Evolutionary conservation across 129 eudicot genomes (phyloP).

Genomic region (Gnaphalium uliginosum): DNA sequence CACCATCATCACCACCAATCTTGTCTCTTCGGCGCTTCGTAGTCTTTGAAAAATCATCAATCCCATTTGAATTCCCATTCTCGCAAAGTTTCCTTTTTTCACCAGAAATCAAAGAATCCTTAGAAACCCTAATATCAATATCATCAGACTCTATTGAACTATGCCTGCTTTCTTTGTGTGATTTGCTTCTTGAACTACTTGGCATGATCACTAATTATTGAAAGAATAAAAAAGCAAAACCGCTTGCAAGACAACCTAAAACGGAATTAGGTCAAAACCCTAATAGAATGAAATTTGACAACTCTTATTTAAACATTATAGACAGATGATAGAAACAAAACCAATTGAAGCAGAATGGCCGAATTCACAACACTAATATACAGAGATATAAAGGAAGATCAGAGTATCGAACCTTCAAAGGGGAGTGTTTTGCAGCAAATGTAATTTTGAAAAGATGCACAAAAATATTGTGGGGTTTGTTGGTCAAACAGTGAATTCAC

Average conservation of each 20-base stretch:
- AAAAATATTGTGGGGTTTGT: not conserved
- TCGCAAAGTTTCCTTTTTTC: conserved; percentile 58
- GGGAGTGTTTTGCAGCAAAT: not conserved
- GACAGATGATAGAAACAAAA: not conserved
- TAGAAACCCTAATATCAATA: conserved; percentile 47
- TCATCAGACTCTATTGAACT: conserved; percentile 56
- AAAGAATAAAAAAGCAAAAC: not conserved
- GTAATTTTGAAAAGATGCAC: not conserved
- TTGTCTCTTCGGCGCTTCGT: conserved; percentile 57
- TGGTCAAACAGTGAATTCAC: not conserved
- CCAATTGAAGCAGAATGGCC: not conserved
- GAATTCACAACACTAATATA: too few species aligned
- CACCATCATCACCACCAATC: conserved; percentile 43
- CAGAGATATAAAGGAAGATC: not conserved
- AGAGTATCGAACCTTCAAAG: not conserved
- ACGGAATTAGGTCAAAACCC: not conserved
- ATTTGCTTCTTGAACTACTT: conserved; percentile 75
- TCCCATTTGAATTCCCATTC: conserved; percentile 46
- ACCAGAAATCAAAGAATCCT: conserved; percentile 48
- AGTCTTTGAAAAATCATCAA: conserved; percentile 49
- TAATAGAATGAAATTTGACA: not conserved
- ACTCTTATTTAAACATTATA: not conserved
- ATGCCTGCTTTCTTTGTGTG: conserved; percentile 75
- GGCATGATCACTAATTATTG: conserved; percentile 43
- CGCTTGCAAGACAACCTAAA: conserved; percentile 12